Conservation (phyloP, 2,329 filamentous ascomycete genomes). For the Colletotrichum liriopes region DNA sequence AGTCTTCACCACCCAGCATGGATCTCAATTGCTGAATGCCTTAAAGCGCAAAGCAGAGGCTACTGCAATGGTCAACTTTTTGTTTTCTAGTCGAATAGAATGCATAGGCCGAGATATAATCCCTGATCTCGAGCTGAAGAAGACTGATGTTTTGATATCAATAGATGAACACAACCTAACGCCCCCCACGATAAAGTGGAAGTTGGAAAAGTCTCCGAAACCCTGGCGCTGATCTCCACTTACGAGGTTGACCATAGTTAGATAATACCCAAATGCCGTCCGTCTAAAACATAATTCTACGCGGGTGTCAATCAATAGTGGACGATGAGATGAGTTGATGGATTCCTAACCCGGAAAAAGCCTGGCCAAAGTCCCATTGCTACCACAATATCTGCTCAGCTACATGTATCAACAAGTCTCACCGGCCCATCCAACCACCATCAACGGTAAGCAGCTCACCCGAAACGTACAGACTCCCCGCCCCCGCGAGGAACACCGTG, state of each 20-base stretch:
- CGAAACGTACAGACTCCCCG: conserved; percentile 83
- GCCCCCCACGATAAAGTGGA: no score
- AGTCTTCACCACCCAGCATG: no score
- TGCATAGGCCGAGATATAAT: no score
- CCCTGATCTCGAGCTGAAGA: no score
- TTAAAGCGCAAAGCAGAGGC: no score
- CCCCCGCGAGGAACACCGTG: conserved; percentile 82
- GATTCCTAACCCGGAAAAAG: background rate
- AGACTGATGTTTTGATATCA: background rate
- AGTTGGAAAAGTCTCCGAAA: fast-evolving
- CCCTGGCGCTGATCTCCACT: background rate
- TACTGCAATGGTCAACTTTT: no score
- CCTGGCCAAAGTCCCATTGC: background rate
- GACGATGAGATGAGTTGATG: no score
- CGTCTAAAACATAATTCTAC: background rate
- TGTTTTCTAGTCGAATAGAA: no score
- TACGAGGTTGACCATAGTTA: background rate
- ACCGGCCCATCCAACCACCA: conserved; percentile 94
- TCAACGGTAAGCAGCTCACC: conserved; percentile 88
- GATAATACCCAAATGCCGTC: background rate
- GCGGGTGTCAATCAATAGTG: background rate
- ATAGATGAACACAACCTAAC: background rate
- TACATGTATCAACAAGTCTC: conserved; percentile 41
- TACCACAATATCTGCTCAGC: background rate
- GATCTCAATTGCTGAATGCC: no score